Percentiles rank a stretch among this genome's conserved stretches.
phyloP scores from a whole-genome alignment of 345 rosid genomes.

The Carallia pectinifolia region DNA sequence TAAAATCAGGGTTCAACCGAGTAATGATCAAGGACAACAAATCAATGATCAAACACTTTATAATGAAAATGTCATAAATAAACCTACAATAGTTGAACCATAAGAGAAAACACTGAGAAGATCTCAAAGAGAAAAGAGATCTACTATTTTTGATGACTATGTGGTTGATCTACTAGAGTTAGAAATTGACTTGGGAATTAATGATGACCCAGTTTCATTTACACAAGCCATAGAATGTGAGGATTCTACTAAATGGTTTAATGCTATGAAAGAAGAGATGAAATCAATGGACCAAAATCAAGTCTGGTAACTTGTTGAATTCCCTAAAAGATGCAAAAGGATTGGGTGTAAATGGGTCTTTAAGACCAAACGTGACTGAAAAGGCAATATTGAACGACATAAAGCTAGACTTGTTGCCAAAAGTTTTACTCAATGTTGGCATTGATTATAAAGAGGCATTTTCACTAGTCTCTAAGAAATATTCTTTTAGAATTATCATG shows the following conservation, averaged over 20 bases:
- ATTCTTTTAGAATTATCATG: too few relatives aligned
- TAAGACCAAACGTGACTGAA: neutral
- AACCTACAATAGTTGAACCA: neutral
- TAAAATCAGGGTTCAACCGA: neutral
- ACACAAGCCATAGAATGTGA: neutral
- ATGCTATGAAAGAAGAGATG: conserved; percentile 4
- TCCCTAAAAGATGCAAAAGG: neutral
- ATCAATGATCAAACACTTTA: neutral
- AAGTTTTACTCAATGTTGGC: too few relatives aligned
- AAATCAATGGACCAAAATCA: neutral
- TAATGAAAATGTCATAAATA: neutral
- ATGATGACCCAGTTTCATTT: conserved; percentile 2
- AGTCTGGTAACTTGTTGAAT: neutral
- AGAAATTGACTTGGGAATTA: neutral
- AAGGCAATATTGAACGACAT: neutral
- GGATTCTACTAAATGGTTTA: conserved; percentile 1
- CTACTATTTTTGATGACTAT: neutral
- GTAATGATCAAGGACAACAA: neutral
- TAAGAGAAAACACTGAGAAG: neutral
- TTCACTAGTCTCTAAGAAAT: too few relatives aligned
- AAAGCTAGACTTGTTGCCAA: too few relatives aligned
- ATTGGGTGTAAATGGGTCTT: neutral
- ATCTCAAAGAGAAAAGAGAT: neutral
- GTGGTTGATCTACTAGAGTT: neutral
- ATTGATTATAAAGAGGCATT: too few relatives aligned